Base-by-base conservation (phyloP, 176 grass and related monocot species). In the Bonia amplexicaulis region DNA sequence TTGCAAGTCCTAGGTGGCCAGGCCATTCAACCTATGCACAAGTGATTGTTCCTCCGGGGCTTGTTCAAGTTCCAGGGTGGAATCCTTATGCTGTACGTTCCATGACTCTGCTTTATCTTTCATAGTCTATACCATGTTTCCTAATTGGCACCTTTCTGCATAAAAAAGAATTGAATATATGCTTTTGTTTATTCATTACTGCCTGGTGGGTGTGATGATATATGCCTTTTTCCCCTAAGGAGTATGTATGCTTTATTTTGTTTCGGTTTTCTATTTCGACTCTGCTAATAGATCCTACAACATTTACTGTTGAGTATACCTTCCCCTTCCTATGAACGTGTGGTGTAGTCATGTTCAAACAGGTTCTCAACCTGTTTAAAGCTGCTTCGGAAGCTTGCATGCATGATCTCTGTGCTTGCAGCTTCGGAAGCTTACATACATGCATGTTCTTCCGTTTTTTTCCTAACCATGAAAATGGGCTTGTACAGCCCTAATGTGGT, bases 11-110 rank as follows among this genome's bases (percentile, higher is more conserved):
- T 69, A 88, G 91, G 76, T 97, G 94, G 94, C 89, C 92, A 86
- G 91, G 89, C 59, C 92, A 92, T 90, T 97, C 94, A 87, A 93
- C 85, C 71, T 97, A 93, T 71, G 85, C 91, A 16, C 94, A 97
- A 83, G 89, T 97, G 64, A 93, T 97, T 84, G 87, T 97, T 85
- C 94, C 94, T 80, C 94, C 91, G 29, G 94, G 94, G 19, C 78
- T 97, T 69, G 87, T 97, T 80, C 94, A 93, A 85, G 91, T 93
- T 79, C 91, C 91, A 76, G 89, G 85, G 57, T 97, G 94, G 94
- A 91, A 78, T 87, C 85, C 94, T 40, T 97, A 97, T 52, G 68
- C 91, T 78, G 91, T 97, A 93, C 84, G 89, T 90, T 84, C 61
- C 47, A 26, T 67, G 51, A 46, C 45, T 81, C 45, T 4, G 8